Base-by-base conservation (phyloP, 192 early-diverging fungal genomes). In the Entophlyctis luteolus region DNA sequence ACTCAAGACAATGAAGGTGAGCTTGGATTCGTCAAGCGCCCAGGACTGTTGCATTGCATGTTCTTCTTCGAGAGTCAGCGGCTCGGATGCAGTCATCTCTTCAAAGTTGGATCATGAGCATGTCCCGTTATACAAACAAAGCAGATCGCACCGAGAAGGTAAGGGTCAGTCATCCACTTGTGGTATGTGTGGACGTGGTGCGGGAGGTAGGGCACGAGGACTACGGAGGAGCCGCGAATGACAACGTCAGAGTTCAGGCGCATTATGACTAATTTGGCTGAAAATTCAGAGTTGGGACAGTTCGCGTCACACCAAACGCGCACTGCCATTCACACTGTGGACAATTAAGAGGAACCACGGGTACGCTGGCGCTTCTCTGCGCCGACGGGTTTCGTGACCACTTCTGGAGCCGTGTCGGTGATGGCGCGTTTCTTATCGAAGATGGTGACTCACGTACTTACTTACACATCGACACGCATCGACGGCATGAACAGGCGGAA, bases 41-140 rank as follows among this genome's bases (percentile, higher is more conserved):
- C 96, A 98, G 0, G 89, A 86, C 70, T 82, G 75, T 62, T 96
- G 94, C 96, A 98, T 98, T 25, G 77, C 91, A 57, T 91, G 96
- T 62, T 98, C 96, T 81, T 97, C 94, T 10, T 94, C 89, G 22
- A 98, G 72, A 3, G 84, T 85, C 47, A 98, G 80, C 10, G 95
- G 94, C 72, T 98, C 94, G 5, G 94, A 96, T 2, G 93, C 95
- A 12, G 94, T 98, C 89, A 92, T 90, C 70, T 93, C 94, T 89
- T 73, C 12, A 10, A 62, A 31, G 20, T 36, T 27, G 12, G 34
- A 2, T 47, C 0, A 3, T 68, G 20, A 31, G 38, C 35, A n/a
- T 32, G 31, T 16, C 29, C 33, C 32, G 14, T 22, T 22, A 18
- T 59, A 60, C 62, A 62, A 56, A 28, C 14, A 28, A 18, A 20